Percentiles rank a stretch among this genome's conserved stretches.
Conservation (phyloP, 345 rosid genomes). For the Pistacia vera region DNA sequence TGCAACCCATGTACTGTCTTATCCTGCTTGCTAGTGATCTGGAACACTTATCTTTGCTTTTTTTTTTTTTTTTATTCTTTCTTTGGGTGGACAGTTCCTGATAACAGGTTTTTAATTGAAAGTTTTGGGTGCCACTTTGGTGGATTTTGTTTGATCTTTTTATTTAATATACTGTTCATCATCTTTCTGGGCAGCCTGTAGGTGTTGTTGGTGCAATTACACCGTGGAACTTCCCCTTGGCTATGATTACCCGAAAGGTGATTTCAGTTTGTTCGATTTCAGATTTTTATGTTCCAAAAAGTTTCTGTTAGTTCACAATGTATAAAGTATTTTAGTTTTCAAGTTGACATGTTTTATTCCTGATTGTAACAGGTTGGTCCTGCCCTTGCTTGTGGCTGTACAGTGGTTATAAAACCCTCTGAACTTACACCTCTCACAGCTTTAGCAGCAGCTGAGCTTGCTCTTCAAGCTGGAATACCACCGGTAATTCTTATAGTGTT, state of each 20-base stretch:
- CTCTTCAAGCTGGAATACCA: constrained; percentile 98
- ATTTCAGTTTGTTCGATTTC: constrained; percentile 28
- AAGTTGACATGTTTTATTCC: constrained; percentile 28
- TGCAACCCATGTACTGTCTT: neutral
- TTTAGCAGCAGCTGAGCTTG: constrained; percentile 90
- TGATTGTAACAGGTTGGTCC: constrained; percentile 78
- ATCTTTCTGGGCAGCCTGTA: constrained; percentile 64
- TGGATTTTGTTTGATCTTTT: constrained; percentile 1
- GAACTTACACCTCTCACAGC: constrained; percentile 96
- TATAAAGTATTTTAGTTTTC: constrained; percentile 8
- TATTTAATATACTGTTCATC: constrained; percentile 16
- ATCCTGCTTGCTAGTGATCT: neutral
- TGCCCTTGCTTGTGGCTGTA: constrained; percentile 98
- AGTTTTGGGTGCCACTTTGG: neutral
- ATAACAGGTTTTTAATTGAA: neutral
- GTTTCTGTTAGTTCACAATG: constrained; percentile 12
- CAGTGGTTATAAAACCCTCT: constrained; percentile 94
- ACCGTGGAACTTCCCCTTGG: constrained; percentile 99
- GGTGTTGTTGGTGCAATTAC: constrained; percentile 96
- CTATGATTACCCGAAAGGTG: constrained; percentile 99
- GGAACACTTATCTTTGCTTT: neutral
- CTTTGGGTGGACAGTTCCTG: constrained; percentile 6
- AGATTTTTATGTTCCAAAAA: constrained; percentile 4
- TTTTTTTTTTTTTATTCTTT: neutral
- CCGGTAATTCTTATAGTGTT: constrained; percentile 56